Base-by-base conservation (phyloP, 352 stramenopile species). In the Pythium folliculosum region DNA sequence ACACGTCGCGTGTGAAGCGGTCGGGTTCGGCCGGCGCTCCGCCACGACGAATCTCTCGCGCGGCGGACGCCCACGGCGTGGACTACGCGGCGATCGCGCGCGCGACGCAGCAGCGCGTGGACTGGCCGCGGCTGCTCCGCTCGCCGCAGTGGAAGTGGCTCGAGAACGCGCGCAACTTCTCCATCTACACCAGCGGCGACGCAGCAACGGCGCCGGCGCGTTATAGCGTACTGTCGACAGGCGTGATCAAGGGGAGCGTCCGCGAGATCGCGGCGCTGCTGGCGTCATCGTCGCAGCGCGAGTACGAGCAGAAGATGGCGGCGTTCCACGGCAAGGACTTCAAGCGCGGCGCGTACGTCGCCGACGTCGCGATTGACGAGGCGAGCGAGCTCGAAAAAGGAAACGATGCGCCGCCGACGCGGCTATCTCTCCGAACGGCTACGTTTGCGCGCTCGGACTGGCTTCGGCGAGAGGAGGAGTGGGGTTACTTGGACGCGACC, bases 401-500 rank as follows among this genome's bases (percentile, higher is more conserved):
- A 40, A 23, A 21, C 14, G 44, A 25, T 7, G 44, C 19, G 3
- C n/a, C 32, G 19, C 32, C 17, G 5, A 3, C 32, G 13, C 49
- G 58, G 0, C n/a, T 73, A 1, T 52, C 60, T 7, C 30, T 73
- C 19, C 64, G 63, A 16, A 32, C 49, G 7, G 61, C 56, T 21
- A 66, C 54, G 17, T 69, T 69, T 40, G 30, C 54, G n/a, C 30
- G 30, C 19, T 32, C 23, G 7, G 51, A 38, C 14, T 63, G 44
- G 60, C 37, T 69, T 8, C 38, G 30, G 1, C 60, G 55, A 40
- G 27, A 62, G 14, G 67, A 69, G 12, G 54, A 60, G 25, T 73
- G 67, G 67, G 69, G 67, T 44, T 73, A 49, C 25, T 25, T 73
- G 14, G 67, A 73, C 30, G 32, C 53, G 5, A 54, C 38, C 1